Percentiles rank a stretch among this genome's conserved stretches.
Conservation (phyloP, 768 basidiomycete species). For the Boletus fagicola region DNA sequence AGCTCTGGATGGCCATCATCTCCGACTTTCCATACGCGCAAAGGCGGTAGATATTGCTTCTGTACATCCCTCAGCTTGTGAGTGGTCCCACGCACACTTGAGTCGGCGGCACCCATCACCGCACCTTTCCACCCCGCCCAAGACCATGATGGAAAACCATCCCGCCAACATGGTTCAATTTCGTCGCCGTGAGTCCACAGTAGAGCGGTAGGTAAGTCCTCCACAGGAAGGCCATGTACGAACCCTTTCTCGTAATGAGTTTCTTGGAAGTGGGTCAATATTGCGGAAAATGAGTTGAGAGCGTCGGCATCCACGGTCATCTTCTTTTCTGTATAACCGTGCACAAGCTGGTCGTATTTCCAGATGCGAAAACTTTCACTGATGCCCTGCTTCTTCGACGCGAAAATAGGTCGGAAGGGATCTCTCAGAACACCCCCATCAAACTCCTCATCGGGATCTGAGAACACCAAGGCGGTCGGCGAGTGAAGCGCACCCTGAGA, state of each 20-base stretch:
- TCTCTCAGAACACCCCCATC: not conserved
- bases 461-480: not conserved
- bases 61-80: not conserved
- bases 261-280: not conserved
- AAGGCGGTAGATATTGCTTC: not conserved
- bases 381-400: not conserved
- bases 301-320: not conserved
- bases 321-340: not conserved
- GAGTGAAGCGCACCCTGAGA: not conserved
- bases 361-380: not conserved
- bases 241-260: not conserved
- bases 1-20: not conserved
- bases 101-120: not conserved
- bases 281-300: not conserved
- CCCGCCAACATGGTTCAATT: not conserved
- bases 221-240: not conserved
- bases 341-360: not conserved
- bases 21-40: not conserved
- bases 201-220: not conserved
- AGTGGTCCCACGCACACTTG: not conserved
- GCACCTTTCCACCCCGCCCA: constrained; percentile 6
- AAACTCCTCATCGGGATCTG: not conserved
- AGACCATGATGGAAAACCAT: constrained; percentile 3
- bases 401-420: constrained; percentile 1
- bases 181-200: constrained; percentile 1